Base-by-base conservation (phyloP, 495 filamentous ascomycete genomes). In the Tirmania nivea region DNA sequence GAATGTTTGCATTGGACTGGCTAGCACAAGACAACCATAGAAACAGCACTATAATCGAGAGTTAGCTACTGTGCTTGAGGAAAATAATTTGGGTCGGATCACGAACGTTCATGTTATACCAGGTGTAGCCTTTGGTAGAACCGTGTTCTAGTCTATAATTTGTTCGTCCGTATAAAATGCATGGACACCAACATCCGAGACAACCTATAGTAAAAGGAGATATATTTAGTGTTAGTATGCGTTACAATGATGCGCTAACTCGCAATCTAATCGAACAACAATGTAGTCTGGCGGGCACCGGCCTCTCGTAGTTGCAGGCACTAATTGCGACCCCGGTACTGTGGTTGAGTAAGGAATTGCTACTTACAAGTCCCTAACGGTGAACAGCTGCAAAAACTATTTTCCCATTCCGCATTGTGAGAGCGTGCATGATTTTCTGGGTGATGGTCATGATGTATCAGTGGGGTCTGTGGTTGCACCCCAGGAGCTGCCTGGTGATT, bases 141-240 rank as follows among this genome's bases (percentile, higher is more conserved):
- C 56, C 60, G 51, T 68, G 68, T 39, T 62, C 60, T 25, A 71
- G 50, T 1, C 71, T 68, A 52, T 74, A 63, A 54, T 70, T 66
- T 20, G 69, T 71, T 60, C 64, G 70, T 50, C 71, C 70, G 53
- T 70, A 71, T 9, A 68, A 68, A 31, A 72, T 66, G 55, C 71
- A 74, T 21, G 71, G 71, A 21, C 65, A 52, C 59, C 66, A 72
- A 12, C 39, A 57, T 17, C 58, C 55, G 1, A 52, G 60, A 36
- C 59, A 61, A 52, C 58, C 59, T 59, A 20, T n/a, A 10, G 5
- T 21, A 21, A 47, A 17, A 20, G 37, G 17, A 45, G 39, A 45
- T 14, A 45, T 14, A 45, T 14, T 45, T 31, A 31, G 25, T 3
- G 1, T 1, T 5, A 25, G 5, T 25, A 25, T 25, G 25, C 25